Conservation (phyloP, 441 rosid species). For the Jatropha podagrica region DNA sequence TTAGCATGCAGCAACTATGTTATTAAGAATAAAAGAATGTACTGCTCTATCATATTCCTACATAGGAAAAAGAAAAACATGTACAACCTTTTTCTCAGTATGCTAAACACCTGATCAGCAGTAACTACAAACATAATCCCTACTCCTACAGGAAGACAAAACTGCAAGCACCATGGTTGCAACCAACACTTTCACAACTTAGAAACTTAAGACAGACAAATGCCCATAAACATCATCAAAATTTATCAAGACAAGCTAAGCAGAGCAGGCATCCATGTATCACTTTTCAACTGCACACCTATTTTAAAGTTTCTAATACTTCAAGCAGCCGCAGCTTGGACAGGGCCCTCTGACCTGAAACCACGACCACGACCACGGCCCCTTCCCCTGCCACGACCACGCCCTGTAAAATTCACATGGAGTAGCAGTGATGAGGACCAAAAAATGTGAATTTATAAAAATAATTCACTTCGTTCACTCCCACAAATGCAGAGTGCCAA, state of each 20-base stretch:
- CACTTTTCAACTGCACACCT: conserved; percentile 7
- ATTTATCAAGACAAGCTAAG: not conserved
- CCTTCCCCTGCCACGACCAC: conserved; percentile 16
- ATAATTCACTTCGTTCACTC: too few species aligned
- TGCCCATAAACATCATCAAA: not conserved
- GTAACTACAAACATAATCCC: conserved; percentile 7
- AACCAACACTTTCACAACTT: not conserved
- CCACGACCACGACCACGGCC: conserved; percentile 10
- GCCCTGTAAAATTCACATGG: not conserved
- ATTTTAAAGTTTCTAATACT: not conserved
- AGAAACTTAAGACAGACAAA: not conserved
- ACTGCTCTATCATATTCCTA: conserved; percentile 10
- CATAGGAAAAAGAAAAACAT: not conserved
- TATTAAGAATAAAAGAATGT: conserved; percentile 17
- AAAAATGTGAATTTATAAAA: not conserved
- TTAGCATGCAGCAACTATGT: not conserved
- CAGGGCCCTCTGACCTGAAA: conserved; percentile 3
- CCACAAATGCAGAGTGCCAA: not conserved
- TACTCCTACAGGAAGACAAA: conserved; percentile 12
- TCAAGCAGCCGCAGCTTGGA: conserved; percentile 9
- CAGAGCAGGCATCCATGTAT: conserved; percentile 12
- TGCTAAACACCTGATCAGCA: conserved; percentile 13
- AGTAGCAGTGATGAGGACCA: not conserved
- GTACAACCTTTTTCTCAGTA: conserved; percentile 10
- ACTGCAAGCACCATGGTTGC: conserved; percentile 10